These are phyloP conservation scores for Ophiocordyceps camponoti-saundersi DNA, from an alignment of 2,329 filamentous ascomycete genomes.

Conservation along the genomic window DNA sequence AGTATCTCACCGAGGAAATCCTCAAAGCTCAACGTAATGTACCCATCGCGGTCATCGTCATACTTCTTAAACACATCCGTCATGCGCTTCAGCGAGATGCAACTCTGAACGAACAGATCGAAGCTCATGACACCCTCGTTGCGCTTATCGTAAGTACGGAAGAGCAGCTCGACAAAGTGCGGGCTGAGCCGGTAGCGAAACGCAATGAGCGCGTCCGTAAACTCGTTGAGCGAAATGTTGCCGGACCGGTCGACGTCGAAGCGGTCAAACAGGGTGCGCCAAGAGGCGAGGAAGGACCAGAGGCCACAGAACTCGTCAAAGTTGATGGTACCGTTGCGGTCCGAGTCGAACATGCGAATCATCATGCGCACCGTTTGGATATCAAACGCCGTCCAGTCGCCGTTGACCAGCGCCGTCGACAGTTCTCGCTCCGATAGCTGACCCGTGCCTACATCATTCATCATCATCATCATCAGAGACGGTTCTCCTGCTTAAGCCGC, in stretches of 20 bases:
- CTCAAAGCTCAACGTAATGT: slow-evolving; percentile 69
- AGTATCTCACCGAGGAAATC: slow-evolving; percentile 59
- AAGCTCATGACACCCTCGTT: slow-evolving; percentile 64
- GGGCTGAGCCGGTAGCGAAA: slow-evolving; percentile 86
- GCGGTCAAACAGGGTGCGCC: slow-evolving; percentile 86
- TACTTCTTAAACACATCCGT: slow-evolving; percentile 99
- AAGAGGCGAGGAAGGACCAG: slow-evolving; percentile 90
- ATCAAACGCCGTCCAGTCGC: slow-evolving; percentile 90
- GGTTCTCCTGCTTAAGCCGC: neutral
- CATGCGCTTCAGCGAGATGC: slow-evolving; percentile 94
- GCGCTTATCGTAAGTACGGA: slow-evolving; percentile 74
- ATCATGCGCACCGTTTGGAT: slow-evolving; percentile 92
- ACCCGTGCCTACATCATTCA: slow-evolving; percentile 40
- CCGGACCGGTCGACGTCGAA: slow-evolving; percentile 82
- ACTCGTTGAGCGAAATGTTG: slow-evolving; percentile 74
- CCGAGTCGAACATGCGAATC: slow-evolving; percentile 98
- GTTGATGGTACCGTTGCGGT: slow-evolving; percentile 74
- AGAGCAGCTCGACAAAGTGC: slow-evolving; percentile 70
- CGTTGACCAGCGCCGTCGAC: slow-evolving; percentile 81
- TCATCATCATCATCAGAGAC: slow-evolving; percentile 1
- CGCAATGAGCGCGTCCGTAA: slow-evolving; percentile 73
- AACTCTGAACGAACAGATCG: slow-evolving; percentile 93
- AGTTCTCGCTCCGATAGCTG: slow-evolving; percentile 77
- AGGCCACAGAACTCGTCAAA: slow-evolving; percentile 94
- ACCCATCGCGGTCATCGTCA: slow-evolving; percentile 90